Evolutionary conservation across 805 yeast genomes (phyloP).

Genomic region (Candida pseudofarinosa): DNA sequence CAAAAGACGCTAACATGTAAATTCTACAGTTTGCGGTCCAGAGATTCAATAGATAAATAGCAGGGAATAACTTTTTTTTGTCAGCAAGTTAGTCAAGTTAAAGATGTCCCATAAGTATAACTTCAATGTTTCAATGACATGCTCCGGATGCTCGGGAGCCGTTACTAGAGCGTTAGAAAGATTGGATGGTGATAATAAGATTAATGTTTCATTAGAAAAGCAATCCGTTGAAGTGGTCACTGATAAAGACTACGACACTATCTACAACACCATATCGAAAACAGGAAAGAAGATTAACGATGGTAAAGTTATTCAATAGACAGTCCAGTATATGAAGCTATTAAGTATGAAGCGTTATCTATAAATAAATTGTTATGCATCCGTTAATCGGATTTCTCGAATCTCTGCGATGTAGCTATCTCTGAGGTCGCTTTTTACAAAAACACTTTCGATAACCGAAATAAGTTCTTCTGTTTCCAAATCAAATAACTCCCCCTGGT

Average conservation of each 20-base stretch:
- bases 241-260: constrained; percentile 61
- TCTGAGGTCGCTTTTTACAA: constrained; percentile 44
- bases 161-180: constrained; percentile 70
- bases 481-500: constrained; percentile 50
- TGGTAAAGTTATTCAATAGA: constrained; percentile 52
- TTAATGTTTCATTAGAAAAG: constrained; percentile 70
- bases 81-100: too few relatives aligned
- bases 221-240: constrained; percentile 82
- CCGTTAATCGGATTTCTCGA: constrained; percentile 34
- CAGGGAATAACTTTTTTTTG: too few relatives aligned
- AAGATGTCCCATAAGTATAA: constrained; percentile 68
- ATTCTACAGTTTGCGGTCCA: too few relatives aligned
- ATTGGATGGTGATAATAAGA: constrained; percentile 68
- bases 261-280: constrained; percentile 76
- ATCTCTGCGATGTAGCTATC: constrained; percentile 44
- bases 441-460: constrained; percentile 37
- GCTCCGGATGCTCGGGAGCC: constrained; percentile 86
- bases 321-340: neutral
- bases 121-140: constrained; percentile 80
- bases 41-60: too few relatives aligned
- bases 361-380: constrained; percentile 1
- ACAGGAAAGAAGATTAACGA: constrained; percentile 81
- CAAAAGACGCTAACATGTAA: too few relatives aligned
- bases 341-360: neutral
- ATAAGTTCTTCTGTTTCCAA: constrained; percentile 45